Evolutionary conservation across 2,329 filamentous ascomycete species (phyloP), one percentile per base, ranked within the genome.

Genomic region (Diaporthe sp.): DNA sequence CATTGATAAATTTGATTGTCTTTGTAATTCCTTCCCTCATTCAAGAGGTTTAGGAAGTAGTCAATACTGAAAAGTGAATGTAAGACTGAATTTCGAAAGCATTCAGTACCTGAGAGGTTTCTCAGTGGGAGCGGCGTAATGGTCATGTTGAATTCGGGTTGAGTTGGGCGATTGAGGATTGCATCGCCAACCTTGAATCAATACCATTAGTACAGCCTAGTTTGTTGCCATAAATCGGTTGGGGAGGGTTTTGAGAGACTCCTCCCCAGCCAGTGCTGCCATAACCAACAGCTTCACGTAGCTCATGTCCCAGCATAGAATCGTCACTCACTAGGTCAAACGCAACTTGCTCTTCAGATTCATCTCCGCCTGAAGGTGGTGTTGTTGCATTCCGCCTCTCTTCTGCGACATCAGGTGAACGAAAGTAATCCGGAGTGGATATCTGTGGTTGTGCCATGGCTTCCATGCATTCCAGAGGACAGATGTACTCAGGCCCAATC

Each of bases 61-160:
- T 61, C 56, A 47, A 71, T 30, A 7, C 56, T 71, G 12, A 71
- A 61, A 17, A 71, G 56, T 13, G 44, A 39, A 17, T 71, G 56
- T 8, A 71, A 37, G 9, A 61, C n/a, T 6, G 56, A 42, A n/a
- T 71, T 71, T 15, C 69, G 69, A 12, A 35, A 71, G 37, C 69
- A 71, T 13, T 53, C 0, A 3, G 5, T 25, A 7, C 13, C 12
- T n/a, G 3, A 2, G 4, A 30, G 2, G 17, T 71, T 61, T 4
- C 3, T 8, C 5, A 71, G 17, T 7, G 22, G 0, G 9, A 13
- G 1, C 15, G 50, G 53, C 2, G 22, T 2, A 2, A 22, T 56
- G 2, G 6, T 42, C 5, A n/a, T 12, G 4, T 47, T 12, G n/a
- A 71, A 39, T 13, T 35, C 9, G 7, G 13, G 9, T 5, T 12